These are phyloP conservation scores for Leptographium procerum DNA, from an alignment of 2,329 filamentous ascomycete species.

Conservation along the genomic window DNA sequence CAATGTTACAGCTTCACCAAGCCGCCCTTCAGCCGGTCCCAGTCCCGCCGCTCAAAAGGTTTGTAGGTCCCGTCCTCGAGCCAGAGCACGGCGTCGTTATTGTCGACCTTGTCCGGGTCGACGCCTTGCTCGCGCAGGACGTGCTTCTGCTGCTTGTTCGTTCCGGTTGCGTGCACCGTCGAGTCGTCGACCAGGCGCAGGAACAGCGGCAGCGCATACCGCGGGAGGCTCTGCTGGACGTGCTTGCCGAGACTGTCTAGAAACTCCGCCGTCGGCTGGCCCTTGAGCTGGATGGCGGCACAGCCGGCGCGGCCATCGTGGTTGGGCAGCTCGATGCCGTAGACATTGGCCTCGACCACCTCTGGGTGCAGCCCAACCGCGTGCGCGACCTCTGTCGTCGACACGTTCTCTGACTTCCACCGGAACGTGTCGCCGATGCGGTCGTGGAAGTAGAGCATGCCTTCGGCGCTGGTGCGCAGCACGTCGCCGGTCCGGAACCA, in stretches of 20 bases:
- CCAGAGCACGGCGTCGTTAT: conserved; percentile 47
- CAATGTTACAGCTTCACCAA: conserved; percentile 53
- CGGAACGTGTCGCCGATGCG: conserved; percentile 68
- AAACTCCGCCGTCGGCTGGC: conserved; percentile 26
- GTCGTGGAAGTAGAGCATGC: conserved; percentile 69
- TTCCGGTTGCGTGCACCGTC: conserved; percentile 60
- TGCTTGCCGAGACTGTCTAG: conserved; percentile 53
- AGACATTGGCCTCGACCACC: conserved; percentile 73
- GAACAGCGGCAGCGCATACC: conserved; percentile 69
- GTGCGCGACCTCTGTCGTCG: conserved; percentile 71
- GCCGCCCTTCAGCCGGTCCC: conserved; percentile 55
- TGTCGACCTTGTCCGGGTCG: conserved; percentile 43
- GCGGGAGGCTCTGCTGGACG: conserved; percentile 47
- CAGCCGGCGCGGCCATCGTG: conserved; percentile 81
- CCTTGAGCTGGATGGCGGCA: conserved; percentile 33
- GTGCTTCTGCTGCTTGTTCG: conserved; percentile 82
- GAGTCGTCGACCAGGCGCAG: conserved; percentile 51
- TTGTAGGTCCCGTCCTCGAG: conserved; percentile 55
- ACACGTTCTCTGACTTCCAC: conserved; percentile 78
- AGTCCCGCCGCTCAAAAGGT: conserved; percentile 55
- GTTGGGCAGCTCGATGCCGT: conserved; percentile 66
- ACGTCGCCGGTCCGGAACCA: conserved; percentile 83
- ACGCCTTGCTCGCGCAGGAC: conserved; percentile 62
- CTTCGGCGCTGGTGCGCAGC: conserved; percentile 57
- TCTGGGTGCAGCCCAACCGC: conserved; percentile 54